phyloP scores from a whole-genome alignment of 1,139 yeast species.

The Pichia sp. region DNA sequence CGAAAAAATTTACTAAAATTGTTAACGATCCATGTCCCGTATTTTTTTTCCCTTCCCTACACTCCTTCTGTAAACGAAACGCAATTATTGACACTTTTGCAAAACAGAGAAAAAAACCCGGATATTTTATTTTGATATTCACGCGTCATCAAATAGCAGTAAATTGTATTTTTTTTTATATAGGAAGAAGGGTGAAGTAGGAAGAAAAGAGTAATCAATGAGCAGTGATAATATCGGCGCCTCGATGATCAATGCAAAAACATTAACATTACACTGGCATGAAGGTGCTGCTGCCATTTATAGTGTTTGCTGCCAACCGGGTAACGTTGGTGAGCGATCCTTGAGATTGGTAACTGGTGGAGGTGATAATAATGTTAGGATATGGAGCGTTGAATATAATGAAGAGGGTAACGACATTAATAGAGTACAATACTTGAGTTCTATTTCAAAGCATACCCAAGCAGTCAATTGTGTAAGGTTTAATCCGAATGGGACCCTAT shows the following conservation, averaged over 20 bases:
- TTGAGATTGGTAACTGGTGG: constrained; percentile 79
- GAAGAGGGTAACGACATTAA: constrained; percentile 26
- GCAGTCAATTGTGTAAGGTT: constrained; percentile 91
- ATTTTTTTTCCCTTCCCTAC: too few species aligned
- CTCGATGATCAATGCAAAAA: constrained; percentile 28
- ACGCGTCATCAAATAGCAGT: too few species aligned
- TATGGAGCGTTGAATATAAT: constrained; percentile 40
- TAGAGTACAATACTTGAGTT: constrained; percentile 58
- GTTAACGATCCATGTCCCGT: too few species aligned
- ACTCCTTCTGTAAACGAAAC: too few species aligned
- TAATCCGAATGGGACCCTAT: constrained; percentile 50
- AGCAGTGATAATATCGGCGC: too few species aligned
- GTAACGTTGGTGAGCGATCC: constrained; percentile 13
- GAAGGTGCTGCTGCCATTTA: constrained; percentile 77
- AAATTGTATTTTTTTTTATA: background rate
- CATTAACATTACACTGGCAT: constrained; percentile 75
- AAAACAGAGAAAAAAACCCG: too few species aligned
- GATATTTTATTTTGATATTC: too few species aligned
- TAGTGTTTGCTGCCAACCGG: constrained; percentile 66
- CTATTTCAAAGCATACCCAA: constrained; percentile 81
- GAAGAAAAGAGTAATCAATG: background rate
- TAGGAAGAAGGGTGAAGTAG: background rate
- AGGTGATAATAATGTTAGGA: constrained; percentile 82
- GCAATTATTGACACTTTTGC: too few species aligned
- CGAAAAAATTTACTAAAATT: too few species aligned